phyloP scores from a whole-genome alignment of 2,329 filamentous ascomycete genomes.

The Ophiostoma perfectum region DNA sequence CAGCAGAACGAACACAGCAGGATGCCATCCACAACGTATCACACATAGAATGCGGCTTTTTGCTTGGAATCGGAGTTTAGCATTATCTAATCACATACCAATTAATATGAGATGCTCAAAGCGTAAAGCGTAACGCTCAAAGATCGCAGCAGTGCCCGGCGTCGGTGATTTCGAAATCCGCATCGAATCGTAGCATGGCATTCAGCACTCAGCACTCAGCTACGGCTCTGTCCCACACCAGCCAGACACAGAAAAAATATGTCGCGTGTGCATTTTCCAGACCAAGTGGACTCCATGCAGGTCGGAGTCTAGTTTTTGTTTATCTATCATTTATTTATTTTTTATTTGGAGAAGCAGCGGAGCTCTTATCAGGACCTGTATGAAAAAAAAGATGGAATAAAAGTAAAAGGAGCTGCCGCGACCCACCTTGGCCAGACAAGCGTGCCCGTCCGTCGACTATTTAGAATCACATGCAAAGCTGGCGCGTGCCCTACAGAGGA shows the following conservation, averaged over 20 bases:
- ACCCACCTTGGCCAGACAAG: constrained; percentile 1
- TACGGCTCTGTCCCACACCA: not conserved
- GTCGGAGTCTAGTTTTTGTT: not conserved
- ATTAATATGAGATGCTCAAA: not conserved
- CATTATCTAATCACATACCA: not conserved
- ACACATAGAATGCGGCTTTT: not conserved
- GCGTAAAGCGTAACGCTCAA: too few relatives aligned
- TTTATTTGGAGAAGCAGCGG: constrained; percentile 1
- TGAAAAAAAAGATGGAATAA: not conserved
- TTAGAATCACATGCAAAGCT: constrained; percentile 12
- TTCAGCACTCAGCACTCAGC: too few relatives aligned
- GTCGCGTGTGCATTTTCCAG: constrained; percentile 4
- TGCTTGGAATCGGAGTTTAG: not conserved
- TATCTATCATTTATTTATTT: not conserved
- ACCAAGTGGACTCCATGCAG: constrained; percentile 3
- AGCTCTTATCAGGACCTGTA: not conserved
- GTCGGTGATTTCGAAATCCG: too few relatives aligned
- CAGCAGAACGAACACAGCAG: constrained; percentile 13
- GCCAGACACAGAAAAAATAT: not conserved
- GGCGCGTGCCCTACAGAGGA: not conserved
- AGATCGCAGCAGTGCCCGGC: too few relatives aligned
- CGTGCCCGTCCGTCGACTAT: not conserved
- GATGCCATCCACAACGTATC: not conserved
- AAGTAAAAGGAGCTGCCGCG: not conserved
- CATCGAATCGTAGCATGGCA: too few relatives aligned